Percentiles rank a stretch among this genome's conserved stretches.
These are phyloP conservation scores for Davidsoniella australis DNA, from an alignment of 2,329 filamentous ascomycete species.

Conservation along the genomic window DNA sequence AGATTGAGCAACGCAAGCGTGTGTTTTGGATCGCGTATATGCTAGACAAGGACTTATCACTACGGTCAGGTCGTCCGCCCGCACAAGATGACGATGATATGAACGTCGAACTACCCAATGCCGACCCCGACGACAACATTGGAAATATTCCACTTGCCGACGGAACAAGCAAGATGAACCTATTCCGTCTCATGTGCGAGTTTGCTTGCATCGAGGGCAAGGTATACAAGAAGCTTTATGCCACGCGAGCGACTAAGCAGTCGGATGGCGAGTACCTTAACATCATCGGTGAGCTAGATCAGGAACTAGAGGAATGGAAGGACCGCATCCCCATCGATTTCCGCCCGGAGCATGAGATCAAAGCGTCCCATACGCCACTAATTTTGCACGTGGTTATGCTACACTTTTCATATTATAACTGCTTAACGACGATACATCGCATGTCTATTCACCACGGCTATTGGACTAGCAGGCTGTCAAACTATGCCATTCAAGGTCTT, in stretches of 20 bases:
- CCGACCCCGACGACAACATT: constrained; percentile 78
- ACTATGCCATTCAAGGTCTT: constrained; percentile 86
- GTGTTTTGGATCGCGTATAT: constrained; percentile 52
- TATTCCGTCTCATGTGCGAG: constrained; percentile 85
- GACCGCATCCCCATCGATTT: constrained; percentile 90
- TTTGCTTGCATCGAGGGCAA: constrained; percentile 84
- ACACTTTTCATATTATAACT: constrained; percentile 97
- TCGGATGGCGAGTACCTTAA: constrained; percentile 86
- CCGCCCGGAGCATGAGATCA: constrained; percentile 92
- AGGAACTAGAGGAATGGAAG: constrained; percentile 85
- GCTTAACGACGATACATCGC: constrained; percentile 88
- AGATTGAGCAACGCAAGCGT: constrained; percentile 70
- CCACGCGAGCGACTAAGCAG: constrained; percentile 78
- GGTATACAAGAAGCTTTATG: constrained; percentile 86
- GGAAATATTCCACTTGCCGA: constrained; percentile 85
- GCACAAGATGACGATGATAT: constrained; percentile 55
- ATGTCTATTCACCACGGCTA: constrained; percentile 98
- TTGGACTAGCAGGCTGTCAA: constrained; percentile 88
- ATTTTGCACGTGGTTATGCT: constrained; percentile 87
- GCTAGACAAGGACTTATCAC: constrained; percentile 45
- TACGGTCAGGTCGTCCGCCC: constrained; percentile 41
- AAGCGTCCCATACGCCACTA: constrained; percentile 78
- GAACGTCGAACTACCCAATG: constrained; percentile 89
- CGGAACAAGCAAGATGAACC: constrained; percentile 81
- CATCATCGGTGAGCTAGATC: constrained; percentile 87